Base-by-base conservation (phyloP, 2,329 filamentous ascomycete species). In the Hypocreales sp. region DNA sequence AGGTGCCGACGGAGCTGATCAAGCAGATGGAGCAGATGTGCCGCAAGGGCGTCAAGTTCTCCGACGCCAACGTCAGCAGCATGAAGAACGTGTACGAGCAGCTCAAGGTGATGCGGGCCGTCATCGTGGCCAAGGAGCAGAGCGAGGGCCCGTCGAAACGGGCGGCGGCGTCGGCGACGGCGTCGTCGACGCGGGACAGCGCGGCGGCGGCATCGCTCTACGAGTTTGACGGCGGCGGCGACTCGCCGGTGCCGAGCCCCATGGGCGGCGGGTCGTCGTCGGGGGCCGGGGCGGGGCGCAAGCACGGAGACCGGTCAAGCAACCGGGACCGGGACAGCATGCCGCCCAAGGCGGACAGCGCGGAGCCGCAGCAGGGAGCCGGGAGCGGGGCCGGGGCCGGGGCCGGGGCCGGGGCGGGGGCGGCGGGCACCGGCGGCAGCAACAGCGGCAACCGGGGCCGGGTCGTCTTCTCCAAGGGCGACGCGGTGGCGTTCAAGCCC, bases 401-500 rank as follows among this genome's bases (percentile, higher is more conserved):
- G n/a, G n/a, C n/a, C n/a, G n/a, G n/a, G n/a, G n/a, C n/a, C n/a
- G 35, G 24, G n/a, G 22, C 35, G 5, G 25, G 29, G 1, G 28
- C 25, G 1, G 24, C 29, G 3, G 29, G 26, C 1, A 27, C 18
- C 3, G 31, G 36, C 7, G 40, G 31, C 15, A 35, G 35, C 5
- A 41, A 35, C 34, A 45, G 39, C 35, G 54, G 46, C 34, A 46
- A 40, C 36, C 55, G 46, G 33, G 58, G 64, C 31, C 72, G 70
- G 44, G 57, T 73, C 16, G 54, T 61, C 10, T 77, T 75, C 37
- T 53, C 58, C 31, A 67, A 68, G 36, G 66, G 66, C n/a, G 71
- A 75, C 35, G 65, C 73, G 32, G 72, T 78, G 5, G 72, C 72
- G 1, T 78, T 77, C 51, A 72, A 70, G 39, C 66, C 71, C 2